These are phyloP conservation scores for Lyophyllum shimeji DNA, from an alignment of 768 basidiomycete genomes.

Conservation along the genomic window DNA sequence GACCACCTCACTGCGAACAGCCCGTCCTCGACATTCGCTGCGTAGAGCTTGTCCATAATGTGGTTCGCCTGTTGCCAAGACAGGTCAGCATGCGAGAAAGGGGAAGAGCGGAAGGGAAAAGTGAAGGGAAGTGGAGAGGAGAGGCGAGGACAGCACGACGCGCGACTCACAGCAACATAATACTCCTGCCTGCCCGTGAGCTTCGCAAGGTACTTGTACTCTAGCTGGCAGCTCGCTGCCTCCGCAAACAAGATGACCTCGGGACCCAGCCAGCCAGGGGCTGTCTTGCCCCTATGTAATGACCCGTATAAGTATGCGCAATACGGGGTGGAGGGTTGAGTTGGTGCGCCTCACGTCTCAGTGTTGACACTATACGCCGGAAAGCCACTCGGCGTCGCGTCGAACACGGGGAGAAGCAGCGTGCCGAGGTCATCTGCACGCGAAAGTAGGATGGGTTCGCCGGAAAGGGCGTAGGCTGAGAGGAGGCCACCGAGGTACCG, in stretches of 20 bases:
- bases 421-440: conserved; percentile 70
- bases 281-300: conserved; percentile 30
- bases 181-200: conserved; percentile 60
- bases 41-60: conserved; percentile 38
- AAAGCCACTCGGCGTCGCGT: conserved; percentile 55
- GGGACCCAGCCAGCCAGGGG: conserved; percentile 27
- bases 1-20: conserved; percentile 36
- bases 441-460: conserved; percentile 53
- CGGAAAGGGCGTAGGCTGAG: conserved; percentile 74
- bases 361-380: conserved; percentile 65
- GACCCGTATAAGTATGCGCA: conserved; percentile 4
- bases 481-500: conserved; percentile 75
- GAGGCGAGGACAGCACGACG: too few relatives aligned
- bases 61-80: conserved; percentile 27
- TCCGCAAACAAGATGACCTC: conserved; percentile 34
- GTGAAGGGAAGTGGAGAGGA: not conserved
- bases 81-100: too few relatives aligned
- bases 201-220: conserved; percentile 74
- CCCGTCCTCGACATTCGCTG: conserved; percentile 27
- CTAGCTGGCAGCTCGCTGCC: conserved; percentile 60
- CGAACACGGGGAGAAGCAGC: conserved; percentile 63
- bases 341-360: conserved; percentile 39
- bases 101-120: not conserved
- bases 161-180: conserved; percentile 30
- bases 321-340: not conserved